A percentile compares a stretch with the other conserved stretches of the same genome.
phyloP scores from a whole-genome alignment of 164 flowering plant genomes.

The Chimonanthus praecox region DNA sequence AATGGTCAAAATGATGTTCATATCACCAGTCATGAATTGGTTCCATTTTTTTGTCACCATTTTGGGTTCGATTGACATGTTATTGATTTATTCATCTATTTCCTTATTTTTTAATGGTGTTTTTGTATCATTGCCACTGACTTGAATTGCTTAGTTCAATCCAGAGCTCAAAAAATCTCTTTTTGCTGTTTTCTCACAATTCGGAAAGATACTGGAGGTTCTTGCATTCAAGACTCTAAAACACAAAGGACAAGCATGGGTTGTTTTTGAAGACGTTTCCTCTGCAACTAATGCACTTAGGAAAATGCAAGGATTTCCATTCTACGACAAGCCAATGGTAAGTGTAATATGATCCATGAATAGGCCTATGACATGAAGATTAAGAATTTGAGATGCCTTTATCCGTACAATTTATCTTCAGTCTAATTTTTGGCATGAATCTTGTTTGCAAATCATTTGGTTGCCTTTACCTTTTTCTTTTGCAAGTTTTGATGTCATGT shows the following conservation, averaged over 20 bases:
- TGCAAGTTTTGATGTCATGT: not conserved
- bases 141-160: not conserved
- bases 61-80: not conserved
- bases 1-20: too few species aligned
- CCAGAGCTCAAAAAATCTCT: constrained; percentile 93
- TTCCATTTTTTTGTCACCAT: not conserved
- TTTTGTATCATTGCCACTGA: not conserved
- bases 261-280: constrained; percentile 76
- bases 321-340: constrained; percentile 98
- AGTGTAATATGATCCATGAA: not conserved
- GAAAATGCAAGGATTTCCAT: constrained; percentile 94
- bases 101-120: not conserved
- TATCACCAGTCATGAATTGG: not conserved
- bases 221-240: constrained; percentile 93
- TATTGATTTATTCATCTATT: not conserved
- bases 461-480: not conserved
- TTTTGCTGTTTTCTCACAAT: constrained; percentile 85
- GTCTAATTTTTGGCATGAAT: not conserved
- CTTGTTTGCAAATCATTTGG: not conserved
- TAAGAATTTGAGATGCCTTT: not conserved
- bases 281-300: constrained; percentile 81
- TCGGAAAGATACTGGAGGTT: constrained; percentile 92
- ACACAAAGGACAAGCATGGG: constrained; percentile 99
- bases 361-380: not conserved
- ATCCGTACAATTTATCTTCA: not conserved